Evolutionary conservation across 2,329 filamentous ascomycete species (phyloP).

Genomic region (Gaeumannomyces sp.): DNA sequence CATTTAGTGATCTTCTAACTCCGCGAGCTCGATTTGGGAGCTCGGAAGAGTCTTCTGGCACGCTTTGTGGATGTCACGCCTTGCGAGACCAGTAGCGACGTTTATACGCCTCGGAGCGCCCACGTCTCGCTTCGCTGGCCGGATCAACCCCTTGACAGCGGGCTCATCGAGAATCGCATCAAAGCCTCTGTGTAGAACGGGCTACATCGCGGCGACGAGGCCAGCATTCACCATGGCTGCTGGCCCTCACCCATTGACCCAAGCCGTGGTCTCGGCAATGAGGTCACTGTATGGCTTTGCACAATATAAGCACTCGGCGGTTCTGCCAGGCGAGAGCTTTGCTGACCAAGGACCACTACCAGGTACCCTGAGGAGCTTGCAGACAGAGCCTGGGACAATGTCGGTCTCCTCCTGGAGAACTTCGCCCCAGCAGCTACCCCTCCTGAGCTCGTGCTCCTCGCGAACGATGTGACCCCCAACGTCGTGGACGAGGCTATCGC

Average conservation of each 20-base stretch:
- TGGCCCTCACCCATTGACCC: conserved; percentile 32
- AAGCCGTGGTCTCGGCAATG: conserved; percentile 71
- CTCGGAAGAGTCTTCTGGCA: background rate
- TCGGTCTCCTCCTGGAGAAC: conserved; percentile 65
- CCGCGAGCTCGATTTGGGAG: too few species aligned
- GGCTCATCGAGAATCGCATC: background rate
- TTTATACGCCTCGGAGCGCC: background rate
- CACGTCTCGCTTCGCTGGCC: background rate
- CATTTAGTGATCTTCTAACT: background rate
- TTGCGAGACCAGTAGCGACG: background rate
- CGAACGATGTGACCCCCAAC: conserved; percentile 82
- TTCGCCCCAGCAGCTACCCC: conserved; percentile 12
- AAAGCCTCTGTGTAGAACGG: background rate
- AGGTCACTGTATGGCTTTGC: conserved; percentile 58
- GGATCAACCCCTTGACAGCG: background rate
- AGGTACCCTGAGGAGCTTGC: conserved; percentile 88
- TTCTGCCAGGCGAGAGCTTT: background rate
- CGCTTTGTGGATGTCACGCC: background rate
- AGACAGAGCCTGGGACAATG: conserved; percentile 91
- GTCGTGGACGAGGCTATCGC: conserved; percentile 87
- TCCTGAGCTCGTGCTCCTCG: conserved; percentile 43
- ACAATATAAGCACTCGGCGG: conserved; percentile 14
- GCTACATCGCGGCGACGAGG: background rate
- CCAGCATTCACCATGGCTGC: background rate
- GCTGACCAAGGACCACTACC: background rate